phyloP scores from a whole-genome alignment of 108 stramenopile genomes.

The Nannochloropsis salina region DNA sequence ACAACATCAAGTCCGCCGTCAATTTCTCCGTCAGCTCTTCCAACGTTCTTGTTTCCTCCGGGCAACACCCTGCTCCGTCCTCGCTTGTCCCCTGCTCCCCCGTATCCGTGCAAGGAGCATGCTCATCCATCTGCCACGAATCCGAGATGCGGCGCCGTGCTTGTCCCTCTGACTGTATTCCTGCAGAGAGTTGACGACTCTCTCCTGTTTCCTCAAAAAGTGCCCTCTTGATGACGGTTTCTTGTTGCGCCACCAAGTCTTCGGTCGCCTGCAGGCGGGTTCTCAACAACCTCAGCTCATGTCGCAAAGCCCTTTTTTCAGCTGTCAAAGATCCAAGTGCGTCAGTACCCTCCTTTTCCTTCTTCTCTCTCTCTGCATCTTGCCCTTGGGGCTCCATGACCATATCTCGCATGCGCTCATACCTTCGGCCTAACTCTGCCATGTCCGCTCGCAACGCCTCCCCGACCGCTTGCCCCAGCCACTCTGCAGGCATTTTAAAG shows the following conservation, averaged over 20 bases:
- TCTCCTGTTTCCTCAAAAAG: background rate
- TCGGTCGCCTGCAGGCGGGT: background rate
- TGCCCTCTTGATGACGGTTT: background rate
- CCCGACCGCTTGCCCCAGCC: constrained; percentile 14
- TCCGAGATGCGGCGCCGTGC: background rate
- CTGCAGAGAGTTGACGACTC: background rate
- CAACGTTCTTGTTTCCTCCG: background rate
- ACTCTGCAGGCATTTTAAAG: background rate
- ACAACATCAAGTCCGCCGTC: background rate
- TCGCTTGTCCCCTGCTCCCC: background rate
- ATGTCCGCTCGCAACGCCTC: background rate
- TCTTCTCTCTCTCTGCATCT: background rate
- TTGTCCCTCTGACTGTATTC: background rate
- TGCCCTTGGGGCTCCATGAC: background rate
- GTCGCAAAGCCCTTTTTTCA: constrained; percentile 8
- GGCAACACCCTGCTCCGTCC: background rate
- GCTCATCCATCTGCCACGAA: background rate
- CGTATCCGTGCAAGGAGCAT: background rate
- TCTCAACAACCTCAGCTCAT: background rate
- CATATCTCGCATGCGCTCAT: background rate
- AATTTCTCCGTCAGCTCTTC: constrained; percentile 1
- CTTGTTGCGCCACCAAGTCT: background rate
- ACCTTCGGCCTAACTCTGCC: background rate
- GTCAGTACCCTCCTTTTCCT: background rate
- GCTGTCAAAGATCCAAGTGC: background rate